Base-by-base conservation (phyloP, 768 basidiomycete genomes). In the Leucocoprinus leucothites region DNA sequence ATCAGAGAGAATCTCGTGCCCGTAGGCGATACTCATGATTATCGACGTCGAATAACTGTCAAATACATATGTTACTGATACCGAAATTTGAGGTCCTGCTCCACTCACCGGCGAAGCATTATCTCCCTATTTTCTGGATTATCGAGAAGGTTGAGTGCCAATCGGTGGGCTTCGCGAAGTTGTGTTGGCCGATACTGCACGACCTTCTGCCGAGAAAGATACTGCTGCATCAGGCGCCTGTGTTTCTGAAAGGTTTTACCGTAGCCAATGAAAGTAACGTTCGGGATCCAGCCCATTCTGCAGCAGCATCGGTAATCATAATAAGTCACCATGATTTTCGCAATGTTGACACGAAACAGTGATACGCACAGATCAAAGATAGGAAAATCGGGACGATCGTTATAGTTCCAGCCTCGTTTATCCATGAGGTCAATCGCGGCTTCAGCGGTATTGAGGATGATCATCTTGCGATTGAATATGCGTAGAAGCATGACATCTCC, bases 381-480 rank as follows among this genome's bases (percentile, higher is more conserved):
- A 13, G 43, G 42, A 24, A 44, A 44, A 18, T 13, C 26, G 2
- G 51, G 51, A 28, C 51, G 26, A 13, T 53, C 19, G 8, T 60
- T 64, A 25, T 60, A 63, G 9, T 58, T 64, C 19, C 46, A 35
- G 9, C 61, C 54, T 11, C 56, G 51, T 45, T 57, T 65, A 4
- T 61, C 64, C 13, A 65, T 43, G 13, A 65, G 64, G 13, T 65
- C 64, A 19, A 50, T 21, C 0, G 61, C 61, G 3, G 57, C 55
- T 19, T 58, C 52, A 5, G 51, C 48, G 2, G 58, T 56, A 41
- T 60, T 57, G 9, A 63, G 52, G 3, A 63, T 43, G 11, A 63
- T 38, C 5, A 63, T 51, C 16, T 53, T 26, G 9, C 46, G 46
- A 34, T 42, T 41, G 26, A 55, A 35, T 8, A 55, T 24, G 1